Base-by-base conservation (phyloP, 495 filamentous ascomycete genomes). In the Aspergillus avenaceus region DNA sequence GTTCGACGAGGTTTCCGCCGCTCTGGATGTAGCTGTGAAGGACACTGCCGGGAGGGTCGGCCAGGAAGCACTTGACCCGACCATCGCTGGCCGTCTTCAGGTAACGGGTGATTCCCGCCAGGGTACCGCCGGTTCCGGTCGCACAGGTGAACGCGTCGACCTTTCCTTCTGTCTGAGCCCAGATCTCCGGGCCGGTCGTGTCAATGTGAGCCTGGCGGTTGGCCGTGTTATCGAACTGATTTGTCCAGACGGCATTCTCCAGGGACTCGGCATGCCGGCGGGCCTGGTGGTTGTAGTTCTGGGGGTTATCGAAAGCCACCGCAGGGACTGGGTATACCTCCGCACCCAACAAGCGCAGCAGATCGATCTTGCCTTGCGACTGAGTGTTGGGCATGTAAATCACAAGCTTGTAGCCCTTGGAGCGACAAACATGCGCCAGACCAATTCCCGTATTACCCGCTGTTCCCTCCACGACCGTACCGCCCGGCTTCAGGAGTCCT, bases 371-470 rank as follows among this genome's bases (percentile, higher is more conserved):
- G 59, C 92, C 93, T 67, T 95, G 93, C 34, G 90, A 95, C 70
- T 98, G 93, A 32, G 93, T 97, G 75, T 98, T 85, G 58, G 93
- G 93, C 93, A 98, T 98, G 79, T 97, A 98, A 62, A 98, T 98
- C 46, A 97, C 91, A 18, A 95, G 82, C 62, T 86, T 82, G 79
- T 98, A 97, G 22, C 93, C 95, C 62, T 87, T 88, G 22, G 86
- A 87, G 36, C 93, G 84, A 67, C 93, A 98, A 21, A 98, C 93
- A 69, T 98, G 93, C 36, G 93, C 93, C 13, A 98, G 84, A 5
- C 93, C 93, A 70, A 98, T 98, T 36, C 93, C 93, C 9, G 93
- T 98, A 75, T 98, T 98, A 27, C 93, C 93, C 2, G 93, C 93
- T 1, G 93, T 98, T 27, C 93, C 93, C 64, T 98, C 93, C 18